Base-by-base conservation (phyloP, 768 basidiomycete species). In the Mycena sanguinolenta region DNA sequence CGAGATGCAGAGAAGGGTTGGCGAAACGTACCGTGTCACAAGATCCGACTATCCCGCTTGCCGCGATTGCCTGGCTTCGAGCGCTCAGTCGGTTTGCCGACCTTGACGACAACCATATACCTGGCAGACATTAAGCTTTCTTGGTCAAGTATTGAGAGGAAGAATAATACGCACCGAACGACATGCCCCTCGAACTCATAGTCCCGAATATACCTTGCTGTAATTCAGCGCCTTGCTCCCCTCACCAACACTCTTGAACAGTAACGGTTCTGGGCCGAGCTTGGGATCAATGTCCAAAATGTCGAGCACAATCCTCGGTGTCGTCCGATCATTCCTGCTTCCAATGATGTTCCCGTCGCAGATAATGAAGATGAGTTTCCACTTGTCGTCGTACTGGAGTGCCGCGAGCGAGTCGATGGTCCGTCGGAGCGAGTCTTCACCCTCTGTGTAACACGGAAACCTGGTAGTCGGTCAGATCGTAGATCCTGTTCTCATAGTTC, bases 271-370 rank as follows among this genome's bases (percentile, higher is more conserved):
- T 0, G 96, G 95, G 75, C 97, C 95, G 10, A 95, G 82, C 78
- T 91, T 91, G 1, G 95, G 92, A 78, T 98, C 96, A 17, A 97
- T 88, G 58, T 96, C 96, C 10, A 98, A 86, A 58, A 98, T 95
- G 78, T 98, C 96, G 68, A 97, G 83, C 8, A 95, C 96, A 66
- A 98, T 97, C 34, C 94, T 86, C 2, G 96, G 96, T 5, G 96
- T 98, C 14, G 96, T 91, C 39, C 95, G 86, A 74, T 97, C 96
- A 78, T 98, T 98, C 0, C 96, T 96, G 75, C 91, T 94, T 34
- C 96, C 96, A 57, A 97, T 96, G 76, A 97, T 97, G 78, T 97
- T 97, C 2, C 96, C 96, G 72, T 98, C 96, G 75, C 96, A 98
- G 67, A 98, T 95, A 77, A 98, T 86, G 82, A 97, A 93, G 36